These are phyloP conservation scores for Inga oerstediana DNA, from an alignment of 306 rosid genomes.

Conservation along the genomic window DNA sequence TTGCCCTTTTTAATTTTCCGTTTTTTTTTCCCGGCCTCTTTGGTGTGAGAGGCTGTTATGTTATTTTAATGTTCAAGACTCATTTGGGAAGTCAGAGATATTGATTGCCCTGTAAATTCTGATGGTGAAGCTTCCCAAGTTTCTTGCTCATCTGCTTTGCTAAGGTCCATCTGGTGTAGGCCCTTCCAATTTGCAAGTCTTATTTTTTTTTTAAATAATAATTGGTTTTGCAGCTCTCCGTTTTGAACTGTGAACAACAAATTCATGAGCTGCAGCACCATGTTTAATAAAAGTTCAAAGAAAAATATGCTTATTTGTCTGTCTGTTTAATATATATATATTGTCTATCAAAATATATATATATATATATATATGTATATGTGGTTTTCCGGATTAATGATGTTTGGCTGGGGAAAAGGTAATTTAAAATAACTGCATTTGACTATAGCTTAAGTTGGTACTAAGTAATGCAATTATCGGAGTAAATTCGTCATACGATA, in stretches of 20 bases:
- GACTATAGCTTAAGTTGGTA: background rate
- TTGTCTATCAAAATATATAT: too few relatives aligned
- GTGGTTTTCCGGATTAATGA: background rate
- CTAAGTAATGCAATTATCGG: too few relatives aligned
- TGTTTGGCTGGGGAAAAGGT: background rate
- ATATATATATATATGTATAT: too few relatives aligned
- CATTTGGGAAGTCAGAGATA: constrained; percentile 15
- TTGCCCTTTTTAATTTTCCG: background rate
- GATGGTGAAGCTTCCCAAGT: background rate
- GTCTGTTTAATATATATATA: background rate
- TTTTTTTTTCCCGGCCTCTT: background rate
- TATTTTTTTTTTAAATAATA: background rate
- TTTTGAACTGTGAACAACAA: background rate
- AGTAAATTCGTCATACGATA: too few relatives aligned
- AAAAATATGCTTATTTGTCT: background rate
- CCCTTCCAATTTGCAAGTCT: background rate
- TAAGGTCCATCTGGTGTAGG: background rate
- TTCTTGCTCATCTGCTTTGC: background rate
- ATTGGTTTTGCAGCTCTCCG: background rate
- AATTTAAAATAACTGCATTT: background rate
- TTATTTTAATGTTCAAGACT: background rate
- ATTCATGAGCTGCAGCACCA: background rate
- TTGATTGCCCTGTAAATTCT: background rate
- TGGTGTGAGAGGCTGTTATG: background rate
- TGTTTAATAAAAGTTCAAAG: background rate